These are phyloP conservation scores for Ramalina intermedia DNA, from an alignment of 495 filamentous ascomycete species.

Conservation along the genomic window DNA sequence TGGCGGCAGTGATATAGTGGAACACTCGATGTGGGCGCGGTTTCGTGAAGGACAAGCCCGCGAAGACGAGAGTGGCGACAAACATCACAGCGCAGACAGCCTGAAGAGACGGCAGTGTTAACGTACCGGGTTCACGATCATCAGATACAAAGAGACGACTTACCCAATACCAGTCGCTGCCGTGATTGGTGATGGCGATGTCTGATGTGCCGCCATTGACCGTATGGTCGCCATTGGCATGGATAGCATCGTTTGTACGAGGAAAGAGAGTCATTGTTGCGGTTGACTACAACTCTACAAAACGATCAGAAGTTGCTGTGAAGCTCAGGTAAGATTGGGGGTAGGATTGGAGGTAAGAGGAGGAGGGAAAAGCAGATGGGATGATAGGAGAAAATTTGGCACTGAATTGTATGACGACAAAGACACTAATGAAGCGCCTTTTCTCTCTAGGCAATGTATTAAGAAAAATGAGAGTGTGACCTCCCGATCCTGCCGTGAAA, in stretches of 20 bases:
- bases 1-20: constrained; percentile 50
- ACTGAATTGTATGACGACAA: no score
- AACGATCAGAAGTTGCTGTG: not conserved
- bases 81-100: constrained; percentile 29
- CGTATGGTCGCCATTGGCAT: constrained; percentile 26
- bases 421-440: no score
- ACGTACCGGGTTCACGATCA: not conserved
- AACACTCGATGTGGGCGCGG: constrained; percentile 45
- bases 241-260: constrained; percentile 33
- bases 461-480: not conserved
- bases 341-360: no score
- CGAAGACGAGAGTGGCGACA: constrained; percentile 24
- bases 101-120: constrained; percentile 4
- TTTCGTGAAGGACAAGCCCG: constrained; percentile 33
- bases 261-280: constrained; percentile 6
- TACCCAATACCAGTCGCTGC: constrained; percentile 44
- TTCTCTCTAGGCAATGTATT: no score
- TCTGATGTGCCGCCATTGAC: constrained; percentile 28
- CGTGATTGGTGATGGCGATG: constrained; percentile 47
- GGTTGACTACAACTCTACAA: not conserved
- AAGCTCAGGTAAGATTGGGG: not conserved
- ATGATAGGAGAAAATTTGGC: no score
- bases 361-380: not conserved
- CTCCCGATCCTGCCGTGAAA: no score
- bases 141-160: not conserved